Evolutionary conservation across 23 red algal species (phyloP).

Genomic region (Rhodosorus marinus): DNA sequence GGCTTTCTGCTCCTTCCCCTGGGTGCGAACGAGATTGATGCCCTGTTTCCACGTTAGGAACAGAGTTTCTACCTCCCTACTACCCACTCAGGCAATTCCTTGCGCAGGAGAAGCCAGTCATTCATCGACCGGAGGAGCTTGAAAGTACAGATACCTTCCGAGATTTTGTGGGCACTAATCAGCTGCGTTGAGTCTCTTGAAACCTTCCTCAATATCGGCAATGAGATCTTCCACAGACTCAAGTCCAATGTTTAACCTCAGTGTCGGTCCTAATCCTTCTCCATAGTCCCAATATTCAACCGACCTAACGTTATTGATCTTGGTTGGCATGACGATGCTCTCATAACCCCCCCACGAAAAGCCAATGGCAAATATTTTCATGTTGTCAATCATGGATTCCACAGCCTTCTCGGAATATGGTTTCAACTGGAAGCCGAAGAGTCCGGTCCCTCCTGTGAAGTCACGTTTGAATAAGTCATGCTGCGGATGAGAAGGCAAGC

Average conservation of each 20-base stretch:
- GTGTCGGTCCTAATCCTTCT: conserved; percentile 54
- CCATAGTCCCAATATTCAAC: conserved; percentile 54
- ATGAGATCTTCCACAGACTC: conserved; percentile 70
- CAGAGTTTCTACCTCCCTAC: no score
- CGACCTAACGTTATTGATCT: conserved; percentile 58
- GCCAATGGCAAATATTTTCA: conserved; percentile 61
- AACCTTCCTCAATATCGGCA: conserved; percentile 51
- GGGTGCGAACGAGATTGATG: no score
- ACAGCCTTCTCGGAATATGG: conserved; percentile 47
- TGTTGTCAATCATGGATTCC: conserved; percentile 62
- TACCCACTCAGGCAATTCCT: no score
- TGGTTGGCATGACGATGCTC: conserved; percentile 53
- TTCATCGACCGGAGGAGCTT: no score
- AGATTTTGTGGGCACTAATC: no score
- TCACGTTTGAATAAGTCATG: conserved; percentile 77
- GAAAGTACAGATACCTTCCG: no score
- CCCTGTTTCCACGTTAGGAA: no score
- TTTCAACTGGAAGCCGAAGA: conserved; percentile 73
- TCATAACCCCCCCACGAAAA: conserved; percentile 95
- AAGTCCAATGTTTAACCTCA: conserved; percentile 65
- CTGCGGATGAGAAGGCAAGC: conserved; percentile 72
- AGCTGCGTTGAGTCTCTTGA: conserved; percentile 34
- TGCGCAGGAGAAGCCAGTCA: no score
- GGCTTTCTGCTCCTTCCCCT: no score
- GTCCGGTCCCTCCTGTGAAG: conserved; percentile 60